Base-by-base conservation (phyloP, 805 yeast species). In the Nakazawaea peltata region DNA sequence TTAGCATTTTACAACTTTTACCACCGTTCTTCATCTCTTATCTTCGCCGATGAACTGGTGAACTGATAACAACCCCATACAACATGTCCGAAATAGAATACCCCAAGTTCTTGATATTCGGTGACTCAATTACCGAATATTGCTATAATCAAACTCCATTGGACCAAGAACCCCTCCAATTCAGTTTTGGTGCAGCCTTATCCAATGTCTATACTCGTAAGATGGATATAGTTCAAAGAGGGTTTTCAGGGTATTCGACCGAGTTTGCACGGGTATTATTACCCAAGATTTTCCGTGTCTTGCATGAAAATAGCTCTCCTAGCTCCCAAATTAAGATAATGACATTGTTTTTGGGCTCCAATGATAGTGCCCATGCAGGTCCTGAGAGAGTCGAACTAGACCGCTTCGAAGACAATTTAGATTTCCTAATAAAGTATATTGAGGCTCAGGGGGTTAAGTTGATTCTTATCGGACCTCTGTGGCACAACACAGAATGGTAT, bases 341-440 rank as follows among this genome's bases (percentile, higher is more conserved):
- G 40, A 72, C 77, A 9, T 58, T 86, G 2, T 86, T 81, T 50
- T 75, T 84, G 46, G 96, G 96, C 4, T 71, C 95, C 11, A 87
- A 87, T 49, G 97, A 87, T 53, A 66, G 81, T 0, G 65, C 71
- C 3, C 43, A 58, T 7, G 61, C 50, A 1, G 68, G 67, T 4
- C 47, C 51, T 4, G 75, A 70, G 43, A 56, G 57, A 16, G 83
- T 81, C 5, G 38, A 28, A 16, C 14, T 79, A 3, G 67, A 54
- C 0, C 58, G 67, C 38, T 84, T 57, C 49, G 39, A 53, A 15
- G 55, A 51, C 12, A 86, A 86, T 47, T 58, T 70, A 41, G 47
- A 44, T 19, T 36, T 41, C 9, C 43, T 84, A 46, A 59, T 75
- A 11, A 44, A 57, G 5, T 42, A 63, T 40, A 63, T 71, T 21